Evolutionary conservation across 441 rosid genomes (phyloP), one percentile per base, ranked within the genome.

Genomic region (Populus trichocarpa): DNA sequence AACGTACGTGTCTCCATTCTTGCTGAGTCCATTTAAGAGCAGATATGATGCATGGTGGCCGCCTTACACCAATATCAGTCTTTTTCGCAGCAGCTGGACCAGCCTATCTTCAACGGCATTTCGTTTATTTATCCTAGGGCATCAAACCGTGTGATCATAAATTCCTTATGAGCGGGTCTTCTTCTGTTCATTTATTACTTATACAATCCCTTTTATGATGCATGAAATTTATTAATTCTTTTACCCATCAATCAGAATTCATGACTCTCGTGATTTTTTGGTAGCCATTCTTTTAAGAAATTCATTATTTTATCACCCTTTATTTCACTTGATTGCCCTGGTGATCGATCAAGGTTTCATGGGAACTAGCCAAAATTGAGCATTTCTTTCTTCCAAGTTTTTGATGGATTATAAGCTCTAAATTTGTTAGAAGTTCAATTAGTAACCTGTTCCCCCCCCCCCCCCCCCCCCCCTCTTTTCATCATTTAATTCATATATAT

Each of bases 241-340:
- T n/a, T 14, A 4, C 57, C 6, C 57, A 14, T 46, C 74, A 26
- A 13, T 16, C 14, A 13, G 77, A 73, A 81, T 81, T 86, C 81
- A 83, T 79, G 78, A 74, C 67, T 71, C 83, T 75, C 82, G 83
- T 85, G 85, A 83, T 73, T 5, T 67, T 68, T 73, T 46, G 79
- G 75, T 76, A 67, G 1, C 36, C 16, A 66, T 1, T 2, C 57
- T 46, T 16, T 46, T 14, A 14, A 46, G 57, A 46, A 46, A 46
- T 46, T 46, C 57, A 46, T 46, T 0, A 14, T 46, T 14, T 16
- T 46, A 20, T 5, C 57, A 46, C 57, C 20, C 6, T 4, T 46
- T 40, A 10, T 40, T 40, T 38, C 42, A 38, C 42, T 38, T 38
- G 42, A 38, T 38, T 38, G 42, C 42, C 42, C 42, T 38, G 42